phyloP scores from a whole-genome alignment of 1,139 yeast genomes.

The Kodamaea arcana region DNA sequence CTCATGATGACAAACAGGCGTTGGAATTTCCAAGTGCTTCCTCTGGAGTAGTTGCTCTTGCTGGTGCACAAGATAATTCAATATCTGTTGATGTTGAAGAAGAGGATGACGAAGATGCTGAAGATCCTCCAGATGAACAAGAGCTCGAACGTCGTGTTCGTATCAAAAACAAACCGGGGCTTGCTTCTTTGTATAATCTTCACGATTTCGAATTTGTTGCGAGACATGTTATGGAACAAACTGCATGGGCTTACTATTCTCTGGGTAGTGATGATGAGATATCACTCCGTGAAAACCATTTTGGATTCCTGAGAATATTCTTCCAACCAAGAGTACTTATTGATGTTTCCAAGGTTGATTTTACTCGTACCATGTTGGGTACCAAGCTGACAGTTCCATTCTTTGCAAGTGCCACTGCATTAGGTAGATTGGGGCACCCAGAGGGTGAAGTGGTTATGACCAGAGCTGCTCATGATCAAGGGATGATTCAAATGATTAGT shows the following conservation, averaged over 20 bases:
- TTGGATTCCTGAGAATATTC: constrained; percentile 80
- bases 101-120: constrained; percentile 18
- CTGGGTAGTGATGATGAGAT: constrained; percentile 93
- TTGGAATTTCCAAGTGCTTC: constrained; percentile 11
- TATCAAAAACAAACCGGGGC: constrained; percentile 49
- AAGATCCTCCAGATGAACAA: constrained; percentile 26
- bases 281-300: constrained; percentile 81
- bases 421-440: constrained; percentile 72
- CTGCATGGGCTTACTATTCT: constrained; percentile 90
- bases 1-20: constrained; percentile 34
- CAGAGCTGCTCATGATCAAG: constrained; percentile 63
- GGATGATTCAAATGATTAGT: constrained; percentile 76
- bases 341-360: constrained; percentile 51
- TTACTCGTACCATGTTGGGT: constrained; percentile 40
- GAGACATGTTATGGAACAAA: constrained; percentile 63
- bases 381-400: constrained; percentile 49
- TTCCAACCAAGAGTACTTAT: constrained; percentile 80
- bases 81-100: not conserved
- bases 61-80: not conserved
- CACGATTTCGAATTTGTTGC: constrained; percentile 86
- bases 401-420: constrained; percentile 76
- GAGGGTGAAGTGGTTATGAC: constrained; percentile 80
- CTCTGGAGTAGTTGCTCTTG: not conserved
- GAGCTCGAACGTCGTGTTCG: constrained; percentile 22
- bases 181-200: constrained; percentile 65